Evolutionary conservation across 164 flowering plant species (phyloP), one percentile per base, ranked within the genome.

Genomic region (Dillenia turbinata): DNA sequence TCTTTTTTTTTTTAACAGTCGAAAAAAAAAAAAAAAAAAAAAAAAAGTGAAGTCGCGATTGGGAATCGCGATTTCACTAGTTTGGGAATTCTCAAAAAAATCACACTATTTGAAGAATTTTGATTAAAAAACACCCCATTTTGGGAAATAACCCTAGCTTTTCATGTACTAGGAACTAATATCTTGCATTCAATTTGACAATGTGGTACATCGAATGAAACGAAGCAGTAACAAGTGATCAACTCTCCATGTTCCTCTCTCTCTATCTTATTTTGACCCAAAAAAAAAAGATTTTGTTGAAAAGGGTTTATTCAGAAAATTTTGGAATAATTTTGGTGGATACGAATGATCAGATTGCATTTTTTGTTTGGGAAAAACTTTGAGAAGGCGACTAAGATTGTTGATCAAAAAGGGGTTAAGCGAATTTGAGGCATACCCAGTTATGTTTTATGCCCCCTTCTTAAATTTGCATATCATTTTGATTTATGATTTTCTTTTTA

Each of bases 301-400:
- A 19, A 19, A 19, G 22, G 22, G 22, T 19, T 19, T 19, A 19
- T 45, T 9, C 44, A 54, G 15, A 40, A 54, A 2, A 10, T 49
- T 52, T 16, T 63, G 17, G 50, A 40, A 54, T 15, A 45, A 53
- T 15, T 44, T 56, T 69, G 50, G 12, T 3, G 33, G 57, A 19
- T 45, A 0, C 52, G 65, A 50, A 19, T 19, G 22, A 40, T 33
- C 77, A 94, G 98, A 55, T 77, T 94, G 83, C 89, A 86, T 76
- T 89, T 94, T 76, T 69, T 94, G 73, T 91, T 84, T 61, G 98
- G 96, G 58, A 94, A 94, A 70, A 94, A 94, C 72, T 76, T 91
- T 19, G 99, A 94, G 80, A 73, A 88, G 56, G 96, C 99, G 5
- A 82, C 90, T 4, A 82, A 90, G 74, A 94, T 94, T 15, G 91